Evolutionary conservation across 2,329 filamentous ascomycete genomes (phyloP), one percentile per base, ranked within the genome.

Genomic region (Fusarium tuaranense): DNA sequence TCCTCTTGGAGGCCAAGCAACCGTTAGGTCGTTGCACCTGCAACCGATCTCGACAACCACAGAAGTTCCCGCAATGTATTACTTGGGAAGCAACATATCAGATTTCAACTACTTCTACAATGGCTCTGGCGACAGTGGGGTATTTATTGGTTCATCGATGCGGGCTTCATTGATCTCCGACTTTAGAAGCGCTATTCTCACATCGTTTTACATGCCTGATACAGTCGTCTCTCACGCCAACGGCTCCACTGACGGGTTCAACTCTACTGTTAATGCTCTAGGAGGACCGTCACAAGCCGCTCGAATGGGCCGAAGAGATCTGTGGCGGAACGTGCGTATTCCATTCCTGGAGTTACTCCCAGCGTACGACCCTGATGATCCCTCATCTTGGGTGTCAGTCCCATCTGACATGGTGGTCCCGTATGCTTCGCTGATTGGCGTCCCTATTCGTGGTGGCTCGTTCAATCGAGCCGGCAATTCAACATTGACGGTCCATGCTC

Each of bases 311-410:
- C 62, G 18, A 0, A 34, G 41, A 2, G 68, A 71, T 4, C 3
- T 63, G 0, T 71, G 58, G 63, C 0, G 38, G 0, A 71, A 68
- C 2, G 12, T 63, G 0, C 51, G 63, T 0, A 61, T 71, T 0
- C 68, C 69, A 0, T 63, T 71, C n/a, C 14, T 71, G 2, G 51
- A 71, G 22, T 20, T 59, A 10, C 3, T 71, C 8, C 25, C 36
- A 12, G 9, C 2, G 8, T 60, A 71, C 10, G 13, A 55, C 14
- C 7, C 18, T 6, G 5, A 38, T 2, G 7, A 60, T 3, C 41
- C 58, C 1, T 2, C 34, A 7, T 4, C 41, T 0, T 71, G 69
- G 68, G 1, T 63, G 1, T 18, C 68, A 4, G 46, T 71, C 0
- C 30, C 67, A 3, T 5, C 57, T 0, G 58, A 55, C 38, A 27